Conservation (phyloP, 2,329 filamentous ascomycete species). For the Shiraia sp. region DNA sequence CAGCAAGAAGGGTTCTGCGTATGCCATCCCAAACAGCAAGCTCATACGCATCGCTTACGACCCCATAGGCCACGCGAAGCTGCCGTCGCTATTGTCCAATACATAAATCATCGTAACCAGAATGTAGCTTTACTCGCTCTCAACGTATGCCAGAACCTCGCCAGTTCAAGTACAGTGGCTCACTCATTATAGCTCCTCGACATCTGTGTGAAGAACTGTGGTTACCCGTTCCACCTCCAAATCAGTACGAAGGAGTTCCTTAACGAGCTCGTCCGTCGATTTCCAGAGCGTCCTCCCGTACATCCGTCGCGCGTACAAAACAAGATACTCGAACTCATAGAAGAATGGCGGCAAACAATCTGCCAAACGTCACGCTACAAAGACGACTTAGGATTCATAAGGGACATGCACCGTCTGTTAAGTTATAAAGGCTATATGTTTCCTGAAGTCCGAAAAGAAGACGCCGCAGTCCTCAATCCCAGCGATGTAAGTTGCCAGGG, state of each 20-base stretch:
- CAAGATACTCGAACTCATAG: conserved; percentile 92
- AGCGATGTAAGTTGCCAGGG: conserved; percentile 75
- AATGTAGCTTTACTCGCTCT: conserved; percentile 91
- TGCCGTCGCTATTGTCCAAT: conserved; percentile 87
- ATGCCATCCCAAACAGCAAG: conserved; percentile 34
- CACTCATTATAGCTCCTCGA: conserved; percentile 71
- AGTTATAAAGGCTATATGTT: conserved; percentile 98
- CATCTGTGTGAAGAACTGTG: conserved; percentile 99
- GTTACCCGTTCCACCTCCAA: conserved; percentile 97
- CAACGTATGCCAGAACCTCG: conserved; percentile 54
- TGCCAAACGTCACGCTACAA: conserved; percentile 98
- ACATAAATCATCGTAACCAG: conserved; percentile 95
- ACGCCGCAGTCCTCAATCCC: conserved; percentile 94
- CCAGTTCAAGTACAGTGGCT: conserved; percentile 12
- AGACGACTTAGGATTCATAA: conserved; percentile 92
- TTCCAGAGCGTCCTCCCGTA: conserved; percentile 89
- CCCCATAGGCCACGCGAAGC: conserved; percentile 77
- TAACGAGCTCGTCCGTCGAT: conserved; percentile 94
- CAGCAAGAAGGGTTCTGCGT: conserved; percentile 91
- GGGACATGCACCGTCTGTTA: conserved; percentile 94
- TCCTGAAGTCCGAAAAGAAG: conserved; percentile 86
- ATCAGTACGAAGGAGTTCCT: conserved; percentile 99
- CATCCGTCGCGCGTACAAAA: conserved; percentile 84
- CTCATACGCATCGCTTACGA: conserved; percentile 18
- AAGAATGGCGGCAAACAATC: conserved; percentile 98